Conservation (phyloP, 805 yeast genomes). For the Nakazawaea ambrosiae region DNA sequence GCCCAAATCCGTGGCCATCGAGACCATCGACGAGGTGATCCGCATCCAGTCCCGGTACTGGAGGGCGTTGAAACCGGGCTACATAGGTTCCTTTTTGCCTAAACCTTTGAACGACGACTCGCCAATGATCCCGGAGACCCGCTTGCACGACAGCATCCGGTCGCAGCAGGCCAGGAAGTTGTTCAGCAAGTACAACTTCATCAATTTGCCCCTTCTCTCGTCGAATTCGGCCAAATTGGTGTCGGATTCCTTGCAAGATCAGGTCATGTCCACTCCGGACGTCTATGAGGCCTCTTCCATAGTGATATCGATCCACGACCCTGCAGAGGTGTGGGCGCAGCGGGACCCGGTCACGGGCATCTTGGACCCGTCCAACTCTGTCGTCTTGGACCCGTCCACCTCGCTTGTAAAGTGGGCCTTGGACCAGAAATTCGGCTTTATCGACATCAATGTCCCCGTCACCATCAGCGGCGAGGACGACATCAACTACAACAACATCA, state of each 20-base stretch:
- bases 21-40: conserved; percentile 74
- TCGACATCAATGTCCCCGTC: conserved; percentile 79
- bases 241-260: conserved; percentile 51
- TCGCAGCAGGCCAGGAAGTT: conserved; percentile 57
- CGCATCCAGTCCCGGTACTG: conserved; percentile 79
- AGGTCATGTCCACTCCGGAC: conserved; percentile 63
- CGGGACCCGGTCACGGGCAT: conserved; percentile 74
- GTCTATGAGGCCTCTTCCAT: conserved; percentile 59
- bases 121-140: conserved; percentile 17
- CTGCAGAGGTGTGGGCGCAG: conserved; percentile 89
- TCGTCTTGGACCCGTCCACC: conserved; percentile 68
- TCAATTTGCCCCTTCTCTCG: conserved; percentile 57
- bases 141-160: conserved; percentile 69
- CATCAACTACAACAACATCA: conserved; percentile 51
- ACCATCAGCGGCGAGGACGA: conserved; percentile 37
- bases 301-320: conserved; percentile 75
- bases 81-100: conserved; percentile 25
- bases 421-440: conserved; percentile 58
- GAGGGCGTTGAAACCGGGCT: conserved; percentile 75
- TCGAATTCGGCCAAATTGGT: conserved; percentile 25
- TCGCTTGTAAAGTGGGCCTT: conserved; percentile 65
- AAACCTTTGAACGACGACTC: conserved; percentile 19
- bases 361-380: conserved; percentile 64
- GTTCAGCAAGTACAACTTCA: conserved; percentile 48
- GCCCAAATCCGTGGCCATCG: conserved; percentile 73